Evolutionary conservation across 495 filamentous ascomycete genomes (phyloP).

Genomic region (Diplogelasinospora grovesii): DNA sequence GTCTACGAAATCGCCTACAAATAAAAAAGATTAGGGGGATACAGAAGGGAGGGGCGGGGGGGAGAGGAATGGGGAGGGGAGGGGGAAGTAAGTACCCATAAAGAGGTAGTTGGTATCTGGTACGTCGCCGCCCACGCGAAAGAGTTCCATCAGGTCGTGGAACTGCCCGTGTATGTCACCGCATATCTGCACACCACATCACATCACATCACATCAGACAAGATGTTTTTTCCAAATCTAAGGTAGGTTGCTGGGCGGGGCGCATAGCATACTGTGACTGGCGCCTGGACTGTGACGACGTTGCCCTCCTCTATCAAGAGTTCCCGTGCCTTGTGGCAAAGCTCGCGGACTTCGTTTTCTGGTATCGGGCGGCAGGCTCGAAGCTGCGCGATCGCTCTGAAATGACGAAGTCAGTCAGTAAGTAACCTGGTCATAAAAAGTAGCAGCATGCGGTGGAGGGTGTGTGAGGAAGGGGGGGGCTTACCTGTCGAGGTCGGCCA

Average conservation of each 20-base stretch:
- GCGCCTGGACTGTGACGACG: constrained; percentile 91
- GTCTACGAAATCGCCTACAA: constrained; percentile 86
- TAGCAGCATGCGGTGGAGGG: not conserved
- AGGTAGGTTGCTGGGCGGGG: too few species aligned
- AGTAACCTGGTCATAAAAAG: not conserved
- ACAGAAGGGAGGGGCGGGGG: not conserved
- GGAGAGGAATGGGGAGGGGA: not conserved
- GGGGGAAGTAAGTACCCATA: constrained; percentile 58
- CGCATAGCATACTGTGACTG: constrained; percentile 78
- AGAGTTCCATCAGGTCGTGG: constrained; percentile 97
- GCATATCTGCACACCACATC: constrained; percentile 71
- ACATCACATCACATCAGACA: too few species aligned
- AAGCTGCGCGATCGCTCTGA: constrained; percentile 85
- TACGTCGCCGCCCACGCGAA: constrained; percentile 89
- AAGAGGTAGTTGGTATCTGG: constrained; percentile 98
- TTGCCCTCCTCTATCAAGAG: constrained; percentile 97
- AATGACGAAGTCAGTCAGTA: not conserved
- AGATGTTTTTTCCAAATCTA: too few species aligned
- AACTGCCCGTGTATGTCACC: constrained; percentile 99
- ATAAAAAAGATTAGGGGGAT: not conserved
- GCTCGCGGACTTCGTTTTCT: constrained; percentile 86
- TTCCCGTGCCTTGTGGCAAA: constrained; percentile 97
- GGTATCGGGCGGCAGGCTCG: constrained; percentile 95
- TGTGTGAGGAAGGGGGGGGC: not conserved
- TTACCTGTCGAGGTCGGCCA: constrained; percentile 29